These are phyloP conservation scores for Geoglossum glabrum DNA, from an alignment of 495 filamentous ascomycete genomes.

Conservation along the genomic window DNA sequence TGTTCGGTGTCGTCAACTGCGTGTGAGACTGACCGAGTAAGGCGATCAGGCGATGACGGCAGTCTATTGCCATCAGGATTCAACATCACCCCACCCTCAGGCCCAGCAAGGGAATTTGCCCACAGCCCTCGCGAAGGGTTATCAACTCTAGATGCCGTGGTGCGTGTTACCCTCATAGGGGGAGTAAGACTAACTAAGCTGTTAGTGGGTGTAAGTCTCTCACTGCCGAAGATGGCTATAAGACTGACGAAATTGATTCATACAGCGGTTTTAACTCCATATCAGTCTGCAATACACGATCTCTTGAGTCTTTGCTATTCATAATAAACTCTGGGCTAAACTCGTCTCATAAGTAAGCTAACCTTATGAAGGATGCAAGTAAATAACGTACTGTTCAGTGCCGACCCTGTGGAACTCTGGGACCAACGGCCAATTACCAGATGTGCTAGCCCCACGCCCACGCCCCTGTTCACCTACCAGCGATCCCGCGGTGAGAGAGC, in stretches of 20 bases:
- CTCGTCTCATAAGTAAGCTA: background rate
- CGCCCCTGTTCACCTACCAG: background rate
- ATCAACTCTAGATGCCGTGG: background rate
- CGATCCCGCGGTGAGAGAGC: too few species aligned
- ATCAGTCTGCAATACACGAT: background rate
- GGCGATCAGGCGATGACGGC: background rate
- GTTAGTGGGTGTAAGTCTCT: background rate
- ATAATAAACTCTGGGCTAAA: background rate
- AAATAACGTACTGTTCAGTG: background rate
- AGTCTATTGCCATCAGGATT: background rate
- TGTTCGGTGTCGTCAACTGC: background rate
- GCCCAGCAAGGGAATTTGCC: background rate
- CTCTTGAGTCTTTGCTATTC: too few species aligned
- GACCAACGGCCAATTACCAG: background rate
- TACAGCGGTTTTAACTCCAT: background rate
- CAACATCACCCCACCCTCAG: background rate
- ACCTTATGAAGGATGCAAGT: background rate
- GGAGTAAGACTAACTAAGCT: background rate
- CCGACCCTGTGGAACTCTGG: background rate
- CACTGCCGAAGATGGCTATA: background rate
- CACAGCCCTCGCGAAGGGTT: background rate
- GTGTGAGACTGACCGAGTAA: background rate
- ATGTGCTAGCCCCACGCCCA: background rate
- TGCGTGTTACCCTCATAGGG: background rate
- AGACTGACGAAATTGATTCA: background rate